Evolutionary conservation across 805 yeast species (phyloP).

Genomic region (Wickerhamomyces kurtzmanii): DNA sequence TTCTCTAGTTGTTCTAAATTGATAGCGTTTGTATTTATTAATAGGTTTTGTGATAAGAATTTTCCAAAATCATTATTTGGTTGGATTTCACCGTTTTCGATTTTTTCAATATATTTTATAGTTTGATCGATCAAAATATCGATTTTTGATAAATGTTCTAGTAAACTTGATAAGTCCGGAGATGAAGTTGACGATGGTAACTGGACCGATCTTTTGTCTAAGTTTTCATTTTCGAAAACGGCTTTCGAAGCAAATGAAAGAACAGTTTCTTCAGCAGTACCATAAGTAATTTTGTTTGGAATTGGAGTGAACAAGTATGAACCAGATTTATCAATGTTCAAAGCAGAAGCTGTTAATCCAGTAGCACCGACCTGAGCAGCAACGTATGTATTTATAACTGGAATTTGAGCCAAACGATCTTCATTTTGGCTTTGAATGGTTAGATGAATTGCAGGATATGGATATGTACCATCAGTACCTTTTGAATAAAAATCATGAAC

Average conservation of each 20-base stretch:
- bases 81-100: constrained; percentile 30
- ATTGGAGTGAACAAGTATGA: constrained; percentile 66
- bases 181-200: constrained; percentile 22
- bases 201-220: constrained; percentile 20
- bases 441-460: constrained; percentile 71
- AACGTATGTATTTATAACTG: constrained; percentile 57
- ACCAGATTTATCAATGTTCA: constrained; percentile 29
- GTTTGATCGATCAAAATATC: constrained; percentile 38
- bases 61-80: constrained; percentile 56
- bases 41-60: constrained; percentile 47
- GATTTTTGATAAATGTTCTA: constrained; percentile 34
- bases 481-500: constrained; percentile 75
- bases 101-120: constrained; percentile 34
- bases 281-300: constrained; percentile 51
- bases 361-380: constrained; percentile 66
- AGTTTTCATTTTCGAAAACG: constrained; percentile 14
- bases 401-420: constrained; percentile 38
- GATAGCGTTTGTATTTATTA: constrained; percentile 39
- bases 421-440: constrained; percentile 49
- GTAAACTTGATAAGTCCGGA: constrained; percentile 35
- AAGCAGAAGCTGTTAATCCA: constrained; percentile 22
- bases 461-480: constrained; percentile 59
- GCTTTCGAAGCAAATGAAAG: constrained; percentile 36
- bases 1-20: constrained; percentile 38
- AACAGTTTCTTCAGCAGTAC: constrained; percentile 50